Conservation (phyloP, 164 flowering plant genomes). For the Taxillus chinensis region DNA sequence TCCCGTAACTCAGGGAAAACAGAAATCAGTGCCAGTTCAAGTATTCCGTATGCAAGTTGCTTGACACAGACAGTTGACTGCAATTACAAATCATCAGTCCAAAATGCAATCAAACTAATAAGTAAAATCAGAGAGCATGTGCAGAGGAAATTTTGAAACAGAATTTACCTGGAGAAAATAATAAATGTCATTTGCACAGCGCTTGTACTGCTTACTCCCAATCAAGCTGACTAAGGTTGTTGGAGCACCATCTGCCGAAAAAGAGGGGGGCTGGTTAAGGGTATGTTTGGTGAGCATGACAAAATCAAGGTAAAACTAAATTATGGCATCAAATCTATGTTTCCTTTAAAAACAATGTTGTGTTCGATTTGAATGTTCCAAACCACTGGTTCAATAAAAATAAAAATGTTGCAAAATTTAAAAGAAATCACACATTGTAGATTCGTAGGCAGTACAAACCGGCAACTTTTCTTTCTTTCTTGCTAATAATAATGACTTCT, state of each 20-base stretch:
- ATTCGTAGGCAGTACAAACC: no score
- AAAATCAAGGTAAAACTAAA: no score
- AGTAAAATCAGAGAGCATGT: background rate
- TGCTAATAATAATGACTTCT: no score
- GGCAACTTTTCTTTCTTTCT: no score
- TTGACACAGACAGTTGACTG: slow-evolving; percentile 83
- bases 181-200: slow-evolving; percentile 82
- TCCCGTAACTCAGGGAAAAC: slow-evolving; percentile 81
- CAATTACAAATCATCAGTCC: slow-evolving; percentile 1
- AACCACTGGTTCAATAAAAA: no score
- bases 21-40: slow-evolving; percentile 68
- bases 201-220: slow-evolving; percentile 76
- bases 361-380: no score
- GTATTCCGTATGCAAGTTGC: slow-evolving; percentile 73
- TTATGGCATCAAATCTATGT: no score
- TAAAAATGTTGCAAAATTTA: no score
- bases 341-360: no score
- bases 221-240: slow-evolving; percentile 79
- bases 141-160: background rate
- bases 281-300: no score
- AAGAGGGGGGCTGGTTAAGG: background rate
- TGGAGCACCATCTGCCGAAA: slow-evolving; percentile 71
- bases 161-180: slow-evolving; percentile 78
- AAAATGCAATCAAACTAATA: background rate
- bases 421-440: no score